Conservation (phyloP, 495 filamentous ascomycete genomes). For the Tuber microsphaerosporum region DNA sequence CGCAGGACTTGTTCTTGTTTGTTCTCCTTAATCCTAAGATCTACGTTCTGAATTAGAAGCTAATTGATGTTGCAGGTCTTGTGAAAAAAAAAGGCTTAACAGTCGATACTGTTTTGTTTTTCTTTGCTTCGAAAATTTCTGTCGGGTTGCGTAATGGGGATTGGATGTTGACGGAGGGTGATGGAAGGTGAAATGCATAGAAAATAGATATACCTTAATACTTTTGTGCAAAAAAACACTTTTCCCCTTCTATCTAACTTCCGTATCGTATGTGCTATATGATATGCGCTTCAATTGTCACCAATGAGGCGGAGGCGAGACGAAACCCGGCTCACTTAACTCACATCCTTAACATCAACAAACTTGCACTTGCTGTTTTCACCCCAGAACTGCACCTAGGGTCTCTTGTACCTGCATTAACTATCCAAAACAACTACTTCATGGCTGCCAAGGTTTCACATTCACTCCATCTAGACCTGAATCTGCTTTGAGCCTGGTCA, state of each 20-base stretch:
- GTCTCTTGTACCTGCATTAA: background rate
- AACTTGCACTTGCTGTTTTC: background rate
- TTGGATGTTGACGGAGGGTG: background rate
- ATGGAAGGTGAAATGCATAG: background rate
- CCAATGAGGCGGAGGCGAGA: no score
- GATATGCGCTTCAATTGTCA: background rate
- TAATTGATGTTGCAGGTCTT: background rate
- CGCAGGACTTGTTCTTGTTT: conserved; percentile 39
- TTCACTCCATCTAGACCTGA: background rate
- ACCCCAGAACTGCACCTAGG: background rate
- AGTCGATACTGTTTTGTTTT: background rate
- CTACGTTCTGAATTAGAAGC: background rate
- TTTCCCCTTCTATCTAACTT: background rate
- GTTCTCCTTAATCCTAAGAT: background rate
- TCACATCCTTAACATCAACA: background rate
- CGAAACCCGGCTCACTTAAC: background rate
- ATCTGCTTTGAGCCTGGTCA: background rate
- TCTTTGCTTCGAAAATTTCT: background rate
- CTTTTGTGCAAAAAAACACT: background rate
- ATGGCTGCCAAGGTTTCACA: background rate
- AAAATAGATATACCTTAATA: conserved; percentile 4
- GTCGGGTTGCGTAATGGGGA: background rate
- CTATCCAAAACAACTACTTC: no score
- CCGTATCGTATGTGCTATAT: background rate
- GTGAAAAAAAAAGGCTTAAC: background rate